These are phyloP conservation scores for Podospora bellae-mahoneyi DNA, from an alignment of 495 filamentous ascomycete genomes.

Conservation along the genomic window DNA sequence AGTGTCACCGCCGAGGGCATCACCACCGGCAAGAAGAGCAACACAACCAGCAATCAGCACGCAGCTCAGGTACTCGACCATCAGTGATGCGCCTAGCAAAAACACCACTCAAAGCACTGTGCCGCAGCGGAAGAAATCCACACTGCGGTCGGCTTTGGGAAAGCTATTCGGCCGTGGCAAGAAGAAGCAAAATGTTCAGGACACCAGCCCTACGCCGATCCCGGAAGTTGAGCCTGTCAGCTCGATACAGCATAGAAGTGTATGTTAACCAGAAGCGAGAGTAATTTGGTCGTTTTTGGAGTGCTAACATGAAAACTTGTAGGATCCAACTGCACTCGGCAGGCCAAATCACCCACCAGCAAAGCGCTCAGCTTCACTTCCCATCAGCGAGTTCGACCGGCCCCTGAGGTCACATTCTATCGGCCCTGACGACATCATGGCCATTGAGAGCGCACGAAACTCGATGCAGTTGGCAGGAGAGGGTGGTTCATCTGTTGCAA, in stretches of 20 bases:
- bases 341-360: conserved; percentile 34
- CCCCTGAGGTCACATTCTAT: conserved; percentile 54
- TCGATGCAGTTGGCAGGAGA: conserved; percentile 44
- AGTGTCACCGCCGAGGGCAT: conserved; percentile 15
- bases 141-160: conserved; percentile 46
- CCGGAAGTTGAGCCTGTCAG: conserved; percentile 19
- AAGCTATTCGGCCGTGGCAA: conserved; percentile 50
- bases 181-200: conserved; percentile 39
- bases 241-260: conserved; percentile 41
- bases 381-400: conserved; percentile 52
- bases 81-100: conserved; percentile 37
- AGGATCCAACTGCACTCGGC: conserved; percentile 46
- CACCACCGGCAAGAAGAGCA: conserved; percentile 26
- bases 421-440: conserved; percentile 46
- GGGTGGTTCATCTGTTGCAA: conserved; percentile 23
- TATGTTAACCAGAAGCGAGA: conserved; percentile 30
- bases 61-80: conserved; percentile 36
- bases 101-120: conserved; percentile 33
- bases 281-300: background rate
- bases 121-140: conserved; percentile 50
- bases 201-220: background rate
- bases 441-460: conserved; percentile 45
- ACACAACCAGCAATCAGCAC: conserved; percentile 37
- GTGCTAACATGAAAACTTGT: background rate
- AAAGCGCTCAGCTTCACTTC: conserved; percentile 50